phyloP scores from a whole-genome alignment of 495 filamentous ascomycete genomes.

The Xylaria flabelliformis region DNA sequence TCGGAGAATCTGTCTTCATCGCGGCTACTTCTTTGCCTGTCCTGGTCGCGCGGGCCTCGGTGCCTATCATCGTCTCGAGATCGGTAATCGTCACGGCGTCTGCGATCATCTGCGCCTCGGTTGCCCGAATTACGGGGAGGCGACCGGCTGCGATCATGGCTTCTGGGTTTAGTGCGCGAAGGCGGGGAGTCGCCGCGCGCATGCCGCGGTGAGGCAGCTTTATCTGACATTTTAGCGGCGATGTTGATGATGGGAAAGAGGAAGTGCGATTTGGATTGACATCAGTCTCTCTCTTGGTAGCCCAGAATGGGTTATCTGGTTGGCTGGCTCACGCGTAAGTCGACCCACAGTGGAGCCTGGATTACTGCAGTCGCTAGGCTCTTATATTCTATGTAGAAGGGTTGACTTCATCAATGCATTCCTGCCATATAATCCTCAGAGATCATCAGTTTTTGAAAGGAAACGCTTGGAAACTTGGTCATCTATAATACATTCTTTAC shows the following conservation, averaged over 20 bases:
- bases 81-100: slow-evolving; percentile 37
- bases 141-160: slow-evolving; percentile 37
- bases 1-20: slow-evolving; percentile 28
- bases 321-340: background rate
- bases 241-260: background rate
- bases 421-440: background rate
- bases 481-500: background rate
- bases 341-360: background rate
- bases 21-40: slow-evolving; percentile 26
- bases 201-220: slow-evolving; percentile 30
- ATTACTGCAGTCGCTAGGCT: too few relatives aligned
- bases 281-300: background rate
- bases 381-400: too few relatives aligned
- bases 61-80: slow-evolving; percentile 31
- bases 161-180: slow-evolving; percentile 32
- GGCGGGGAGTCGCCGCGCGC: slow-evolving; percentile 35
- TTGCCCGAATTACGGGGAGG: slow-evolving; percentile 33
- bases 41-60: slow-evolving; percentile 29
- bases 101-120: slow-evolving; percentile 29
- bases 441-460: background rate
- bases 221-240: slow-evolving; percentile 35
- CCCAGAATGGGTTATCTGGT: background rate
- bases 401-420: background rate
- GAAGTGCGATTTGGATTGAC: slow-evolving; percentile 4
- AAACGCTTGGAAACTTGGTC: background rate